phyloP scores from a whole-genome alignment of 2,329 filamentous ascomycete genomes.

The Colletotrichum coccodes region DNA sequence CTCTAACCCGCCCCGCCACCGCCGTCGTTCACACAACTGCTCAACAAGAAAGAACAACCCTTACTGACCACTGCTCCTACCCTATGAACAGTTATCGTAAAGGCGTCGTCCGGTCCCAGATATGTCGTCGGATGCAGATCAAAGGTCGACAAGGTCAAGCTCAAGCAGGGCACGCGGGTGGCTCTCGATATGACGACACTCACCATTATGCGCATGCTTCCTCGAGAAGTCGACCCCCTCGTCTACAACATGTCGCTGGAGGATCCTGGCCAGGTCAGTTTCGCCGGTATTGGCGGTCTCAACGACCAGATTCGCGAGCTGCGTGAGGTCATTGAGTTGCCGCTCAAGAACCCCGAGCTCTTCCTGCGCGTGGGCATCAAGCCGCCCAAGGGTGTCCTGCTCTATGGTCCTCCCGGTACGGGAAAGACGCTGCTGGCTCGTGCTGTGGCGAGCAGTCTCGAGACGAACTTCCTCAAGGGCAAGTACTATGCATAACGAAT shows the following conservation, averaged over 20 bases:
- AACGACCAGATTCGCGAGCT: slow-evolving; percentile 99
- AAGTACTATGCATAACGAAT: slow-evolving; percentile 38
- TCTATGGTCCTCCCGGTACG: slow-evolving; percentile 96
- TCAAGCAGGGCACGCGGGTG: slow-evolving; percentile 98
- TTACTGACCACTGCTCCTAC: background rate
- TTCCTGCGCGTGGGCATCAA: slow-evolving; percentile 98
- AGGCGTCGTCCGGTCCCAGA: slow-evolving; percentile 94
- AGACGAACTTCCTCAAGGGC: slow-evolving; percentile 99
- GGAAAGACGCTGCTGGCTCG: slow-evolving; percentile 95
- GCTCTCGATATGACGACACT: slow-evolving; percentile 99
- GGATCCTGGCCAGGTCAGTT: slow-evolving; percentile 97
- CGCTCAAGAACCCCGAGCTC: slow-evolving; percentile 97
- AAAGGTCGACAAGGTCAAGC: slow-evolving; percentile 95
- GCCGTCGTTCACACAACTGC: background rate
- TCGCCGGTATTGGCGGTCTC: slow-evolving; percentile 95
- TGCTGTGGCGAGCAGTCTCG: slow-evolving; percentile 94
- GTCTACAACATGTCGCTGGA: slow-evolving; percentile 99
- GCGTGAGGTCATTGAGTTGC: slow-evolving; percentile 96
- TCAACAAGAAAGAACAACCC: background rate
- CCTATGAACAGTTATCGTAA: slow-evolving; percentile 83
- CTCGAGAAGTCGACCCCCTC: slow-evolving; percentile 95
- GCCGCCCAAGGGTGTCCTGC: slow-evolving; percentile 94
- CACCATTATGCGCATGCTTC: slow-evolving; percentile 99
- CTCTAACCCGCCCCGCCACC: background rate
- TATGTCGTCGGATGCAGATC: slow-evolving; percentile 99